Evolutionary conservation across 2,329 filamentous ascomycete genomes (phyloP).

Genomic region (Penicillium polonicum): DNA sequence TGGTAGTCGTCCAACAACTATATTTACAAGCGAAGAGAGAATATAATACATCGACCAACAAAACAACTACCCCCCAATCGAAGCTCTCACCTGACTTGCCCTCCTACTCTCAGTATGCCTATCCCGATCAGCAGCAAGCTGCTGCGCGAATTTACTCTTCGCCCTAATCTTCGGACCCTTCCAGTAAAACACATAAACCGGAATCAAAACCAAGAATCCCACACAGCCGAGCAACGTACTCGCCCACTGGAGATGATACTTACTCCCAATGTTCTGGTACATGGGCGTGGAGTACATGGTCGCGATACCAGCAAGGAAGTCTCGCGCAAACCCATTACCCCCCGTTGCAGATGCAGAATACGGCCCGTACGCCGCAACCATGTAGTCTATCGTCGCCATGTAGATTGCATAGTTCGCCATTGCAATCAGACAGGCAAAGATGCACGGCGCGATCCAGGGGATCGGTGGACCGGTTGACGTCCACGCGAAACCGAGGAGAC

Average conservation of each 20-base stretch:
- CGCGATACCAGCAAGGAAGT: constrained; percentile 70
- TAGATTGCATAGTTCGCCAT: constrained; percentile 74
- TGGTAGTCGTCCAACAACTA: too few species aligned
- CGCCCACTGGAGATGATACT: constrained; percentile 52
- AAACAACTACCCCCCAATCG: constrained; percentile 2
- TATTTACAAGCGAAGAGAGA: neutral
- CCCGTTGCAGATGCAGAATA: constrained; percentile 74
- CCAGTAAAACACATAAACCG: constrained; percentile 58
- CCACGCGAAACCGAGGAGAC: constrained; percentile 69
- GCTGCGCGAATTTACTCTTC: constrained; percentile 28
- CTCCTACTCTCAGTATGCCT: constrained; percentile 13
- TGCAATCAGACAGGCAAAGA: constrained; percentile 65
- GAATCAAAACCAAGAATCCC: constrained; percentile 51
- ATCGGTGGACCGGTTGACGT: constrained; percentile 62
- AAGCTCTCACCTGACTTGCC: constrained; percentile 8
- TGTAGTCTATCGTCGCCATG: constrained; percentile 76
- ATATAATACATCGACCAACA: neutral
- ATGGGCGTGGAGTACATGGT: constrained; percentile 67
- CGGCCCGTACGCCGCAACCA: constrained; percentile 70
- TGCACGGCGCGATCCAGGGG: constrained; percentile 67
- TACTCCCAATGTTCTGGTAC: constrained; percentile 51
- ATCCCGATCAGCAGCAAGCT: constrained; percentile 22
- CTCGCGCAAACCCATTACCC: constrained; percentile 71
- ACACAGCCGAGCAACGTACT: constrained; percentile 55
- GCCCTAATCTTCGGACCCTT: constrained; percentile 55